Evolutionary conservation across 2,329 filamentous ascomycete genomes (phyloP).

Genomic region (Macrophomina tecta): DNA sequence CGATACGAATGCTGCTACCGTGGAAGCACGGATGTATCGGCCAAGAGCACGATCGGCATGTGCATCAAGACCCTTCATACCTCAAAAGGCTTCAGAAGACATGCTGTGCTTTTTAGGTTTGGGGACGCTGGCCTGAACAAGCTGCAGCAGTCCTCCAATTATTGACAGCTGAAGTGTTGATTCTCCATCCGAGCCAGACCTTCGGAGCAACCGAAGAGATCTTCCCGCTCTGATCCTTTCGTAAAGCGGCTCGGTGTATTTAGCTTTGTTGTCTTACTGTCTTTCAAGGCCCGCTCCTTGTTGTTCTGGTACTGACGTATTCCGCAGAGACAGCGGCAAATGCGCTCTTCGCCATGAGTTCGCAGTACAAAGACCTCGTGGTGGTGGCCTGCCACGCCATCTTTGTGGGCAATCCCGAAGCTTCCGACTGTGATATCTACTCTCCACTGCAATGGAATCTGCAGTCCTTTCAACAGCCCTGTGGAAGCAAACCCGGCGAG

Average conservation of each 20-base stretch:
- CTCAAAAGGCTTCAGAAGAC: neutral
- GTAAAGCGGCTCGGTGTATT: too few relatives aligned
- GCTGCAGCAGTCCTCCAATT: neutral
- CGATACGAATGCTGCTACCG: neutral
- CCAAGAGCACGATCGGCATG: neutral
- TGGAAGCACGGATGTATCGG: neutral
- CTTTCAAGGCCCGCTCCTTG: neutral
- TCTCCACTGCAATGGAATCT: constrained; percentile 66
- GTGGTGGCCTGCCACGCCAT: constrained; percentile 87
- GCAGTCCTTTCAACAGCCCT: constrained; percentile 69
- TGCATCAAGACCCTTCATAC: neutral
- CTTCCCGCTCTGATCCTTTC: too few relatives aligned
- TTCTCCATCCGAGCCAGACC: too few relatives aligned
- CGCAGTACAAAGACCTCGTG: constrained; percentile 62
- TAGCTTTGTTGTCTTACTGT: neutral
- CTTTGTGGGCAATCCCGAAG: constrained; percentile 60
- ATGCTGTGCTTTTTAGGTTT: neutral
- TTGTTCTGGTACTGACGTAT: neutral
- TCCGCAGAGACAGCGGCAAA: neutral
- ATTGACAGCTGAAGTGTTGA: too few relatives aligned
- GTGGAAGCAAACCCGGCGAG: constrained; percentile 63
- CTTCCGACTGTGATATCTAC: constrained; percentile 39
- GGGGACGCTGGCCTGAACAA: neutral
- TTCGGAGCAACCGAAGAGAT: too few relatives aligned
- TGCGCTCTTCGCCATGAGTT: neutral